phyloP scores from a whole-genome alignment of 768 basidiomycete genomes.

The Agaricus subrufescens region DNA sequence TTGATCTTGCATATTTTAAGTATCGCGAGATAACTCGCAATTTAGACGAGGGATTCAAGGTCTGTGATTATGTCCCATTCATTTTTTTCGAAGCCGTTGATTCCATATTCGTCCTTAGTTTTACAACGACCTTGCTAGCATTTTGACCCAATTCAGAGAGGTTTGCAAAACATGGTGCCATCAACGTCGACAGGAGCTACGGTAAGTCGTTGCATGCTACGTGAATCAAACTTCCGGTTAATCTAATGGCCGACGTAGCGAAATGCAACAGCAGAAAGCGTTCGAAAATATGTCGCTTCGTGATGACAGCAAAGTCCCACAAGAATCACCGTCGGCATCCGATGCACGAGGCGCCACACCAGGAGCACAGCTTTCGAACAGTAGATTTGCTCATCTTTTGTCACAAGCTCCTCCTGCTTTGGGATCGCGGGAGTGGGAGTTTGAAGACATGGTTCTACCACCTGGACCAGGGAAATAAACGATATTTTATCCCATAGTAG shows the following conservation, averaged over 20 bases:
- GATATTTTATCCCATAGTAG: too few species aligned
- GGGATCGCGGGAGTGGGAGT: constrained; percentile 48
- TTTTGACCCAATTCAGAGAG: constrained; percentile 72
- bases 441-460: constrained; percentile 44
- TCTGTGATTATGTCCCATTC: constrained; percentile 21
- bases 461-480: constrained; percentile 24
- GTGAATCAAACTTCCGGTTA: not conserved
- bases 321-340: not conserved
- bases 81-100: not conserved
- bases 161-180: constrained; percentile 73
- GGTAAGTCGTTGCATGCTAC: constrained; percentile 38
- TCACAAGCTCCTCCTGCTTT: constrained; percentile 40
- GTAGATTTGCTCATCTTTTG: constrained; percentile 14
- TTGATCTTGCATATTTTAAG: constrained; percentile 83
- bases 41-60: constrained; percentile 85
- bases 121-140: constrained; percentile 78
- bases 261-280: constrained; percentile 8
- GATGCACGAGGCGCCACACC: not conserved
- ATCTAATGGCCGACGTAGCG: not conserved
- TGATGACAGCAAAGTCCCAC: constrained; percentile 9
- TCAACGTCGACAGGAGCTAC: constrained; percentile 66
- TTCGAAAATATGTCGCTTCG: constrained; percentile 33
- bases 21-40: constrained; percentile 83
- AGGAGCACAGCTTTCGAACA: constrained; percentile 6
- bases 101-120: constrained; percentile 46